phyloP scores from a whole-genome alignment of 192 early-diverging fungal genomes.

The Coemansia sp. region DNA sequence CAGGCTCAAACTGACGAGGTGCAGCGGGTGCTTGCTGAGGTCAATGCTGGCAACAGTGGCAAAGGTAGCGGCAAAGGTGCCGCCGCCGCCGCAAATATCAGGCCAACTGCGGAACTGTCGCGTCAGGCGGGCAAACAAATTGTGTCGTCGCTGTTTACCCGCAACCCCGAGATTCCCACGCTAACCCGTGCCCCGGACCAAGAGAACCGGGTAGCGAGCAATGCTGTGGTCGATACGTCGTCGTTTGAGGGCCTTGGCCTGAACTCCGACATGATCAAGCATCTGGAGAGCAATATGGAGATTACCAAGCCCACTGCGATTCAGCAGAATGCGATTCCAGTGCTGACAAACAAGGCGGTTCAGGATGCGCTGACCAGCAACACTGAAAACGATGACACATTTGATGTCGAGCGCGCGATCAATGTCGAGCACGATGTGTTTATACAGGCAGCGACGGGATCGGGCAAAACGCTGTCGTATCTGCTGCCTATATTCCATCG shows the following conservation, averaged over 20 bases:
- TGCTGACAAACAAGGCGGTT: conserved; percentile 53
- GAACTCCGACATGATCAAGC: conserved; percentile 61
- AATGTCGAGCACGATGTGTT: conserved; percentile 68
- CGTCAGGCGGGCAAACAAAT: conserved; percentile 57
- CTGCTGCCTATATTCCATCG: conserved; percentile 89
- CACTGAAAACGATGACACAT: conserved; percentile 15
- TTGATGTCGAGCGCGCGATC: conserved; percentile 46
- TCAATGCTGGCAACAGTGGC: background rate
- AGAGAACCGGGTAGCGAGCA: conserved; percentile 40
- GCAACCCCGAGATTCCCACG: conserved; percentile 58
- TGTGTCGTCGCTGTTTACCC: conserved; percentile 78
- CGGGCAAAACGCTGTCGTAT: conserved; percentile 95
- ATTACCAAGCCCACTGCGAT: conserved; percentile 84
- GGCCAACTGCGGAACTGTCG: conserved; percentile 42
- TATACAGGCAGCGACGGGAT: conserved; percentile 94
- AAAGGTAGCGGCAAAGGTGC: background rate
- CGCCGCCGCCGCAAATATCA: background rate
- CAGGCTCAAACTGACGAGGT: background rate
- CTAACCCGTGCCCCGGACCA: conserved; percentile 11
- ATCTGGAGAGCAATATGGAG: conserved; percentile 67
- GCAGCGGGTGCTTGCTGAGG: background rate
- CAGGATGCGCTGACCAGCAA: conserved; percentile 1
- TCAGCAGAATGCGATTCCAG: conserved; percentile 80
- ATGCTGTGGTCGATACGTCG: conserved; percentile 45
- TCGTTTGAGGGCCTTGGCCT: conserved; percentile 78